A percentile compares a stretch with the other conserved stretches of the same genome.
Evolutionary conservation across 2,329 filamentous ascomycete species (phyloP).

Genomic region (Neopestalotiopsis sp.): DNA sequence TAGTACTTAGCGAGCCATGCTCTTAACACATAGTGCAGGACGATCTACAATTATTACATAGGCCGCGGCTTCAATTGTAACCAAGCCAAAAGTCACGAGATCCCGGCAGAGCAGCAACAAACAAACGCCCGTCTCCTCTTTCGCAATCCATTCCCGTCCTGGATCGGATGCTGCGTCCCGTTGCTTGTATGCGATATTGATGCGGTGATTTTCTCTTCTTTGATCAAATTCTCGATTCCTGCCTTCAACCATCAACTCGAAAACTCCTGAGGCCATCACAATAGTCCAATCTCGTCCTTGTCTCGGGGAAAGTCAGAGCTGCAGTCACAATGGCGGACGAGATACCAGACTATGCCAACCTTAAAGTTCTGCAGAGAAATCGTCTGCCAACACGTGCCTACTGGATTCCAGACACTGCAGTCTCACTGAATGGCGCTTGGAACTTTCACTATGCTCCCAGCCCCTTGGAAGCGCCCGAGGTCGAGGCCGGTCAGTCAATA

Average conservation of each 20-base stretch:
- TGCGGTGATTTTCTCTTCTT: background rate
- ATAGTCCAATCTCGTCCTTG: background rate
- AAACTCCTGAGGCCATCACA: background rate
- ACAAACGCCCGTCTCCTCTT: background rate
- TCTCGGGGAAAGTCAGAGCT: no score
- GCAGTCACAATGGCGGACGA: slow-evolving; percentile 12
- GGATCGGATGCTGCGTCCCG: background rate
- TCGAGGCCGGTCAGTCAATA: slow-evolving; percentile 18
- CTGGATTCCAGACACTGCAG: slow-evolving; percentile 53
- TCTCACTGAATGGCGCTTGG: slow-evolving; percentile 62
- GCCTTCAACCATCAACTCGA: background rate
- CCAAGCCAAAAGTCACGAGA: background rate
- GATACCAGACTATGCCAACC: slow-evolving; percentile 54
- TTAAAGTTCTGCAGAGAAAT: slow-evolving; percentile 57
- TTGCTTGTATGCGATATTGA: background rate
- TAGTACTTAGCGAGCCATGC: background rate
- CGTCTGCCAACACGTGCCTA: slow-evolving; percentile 58
- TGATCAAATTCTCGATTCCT: background rate
- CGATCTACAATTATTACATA: background rate
- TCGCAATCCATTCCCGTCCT: background rate
- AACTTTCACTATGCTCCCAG: slow-evolving; percentile 56
- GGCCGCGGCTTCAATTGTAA: background rate
- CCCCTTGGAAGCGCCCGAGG: slow-evolving; percentile 50
- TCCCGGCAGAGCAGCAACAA: background rate
- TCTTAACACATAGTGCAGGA: background rate